Evolutionary conservation across 495 filamentous ascomycete species (phyloP), one percentile per base, ranked within the genome.

Genomic region (Neurospora sp.): DNA sequence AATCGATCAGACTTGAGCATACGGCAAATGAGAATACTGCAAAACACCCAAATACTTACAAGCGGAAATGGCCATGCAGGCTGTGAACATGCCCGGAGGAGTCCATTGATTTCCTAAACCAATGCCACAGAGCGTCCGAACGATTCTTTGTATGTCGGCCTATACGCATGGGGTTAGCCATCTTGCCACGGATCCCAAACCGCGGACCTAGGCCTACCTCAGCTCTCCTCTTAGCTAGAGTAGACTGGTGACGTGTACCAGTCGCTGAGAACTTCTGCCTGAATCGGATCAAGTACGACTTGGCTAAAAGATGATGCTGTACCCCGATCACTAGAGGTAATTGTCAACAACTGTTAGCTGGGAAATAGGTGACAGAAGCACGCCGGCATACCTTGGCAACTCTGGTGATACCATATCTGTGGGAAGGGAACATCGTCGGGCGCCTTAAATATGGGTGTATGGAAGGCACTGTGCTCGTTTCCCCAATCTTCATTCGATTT

Each of bases 291-390:
- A 81, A 76, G 72, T 86, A 83, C 69, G 85, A 81, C 77, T 85
- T 84, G 69, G 87, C 87, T 71, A 85, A 80, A 70, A 84, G 85
- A 79, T 88, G 86, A 81, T 87, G 85, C 70, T 87, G 85, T 31
- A 83, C 80, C 7, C 85, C 85, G 65, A 87, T 86, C 11, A 86
- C 85, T 87, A 71, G 37, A 18, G 20, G 8, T 31, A 22, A 46
- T 35, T 46, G 46, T 73, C 39, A 71, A 69, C 44, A 39, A 39
- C 31, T 65, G 68, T 37, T 41, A 40, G 20, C 39, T 31, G 31
- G 48, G 18, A 65, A 35, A 35, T 53, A 11, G 8, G 11, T 18
- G 27, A 69, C 69, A 40, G 48, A 4, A 69, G 22, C 16, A 16
- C 12, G 22, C 39, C 12, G 20, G 77, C 83, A 72, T 78, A 83